phyloP scores from a whole-genome alignment of 2,329 filamentous ascomycete species.

The Neurospora sp. region DNA sequence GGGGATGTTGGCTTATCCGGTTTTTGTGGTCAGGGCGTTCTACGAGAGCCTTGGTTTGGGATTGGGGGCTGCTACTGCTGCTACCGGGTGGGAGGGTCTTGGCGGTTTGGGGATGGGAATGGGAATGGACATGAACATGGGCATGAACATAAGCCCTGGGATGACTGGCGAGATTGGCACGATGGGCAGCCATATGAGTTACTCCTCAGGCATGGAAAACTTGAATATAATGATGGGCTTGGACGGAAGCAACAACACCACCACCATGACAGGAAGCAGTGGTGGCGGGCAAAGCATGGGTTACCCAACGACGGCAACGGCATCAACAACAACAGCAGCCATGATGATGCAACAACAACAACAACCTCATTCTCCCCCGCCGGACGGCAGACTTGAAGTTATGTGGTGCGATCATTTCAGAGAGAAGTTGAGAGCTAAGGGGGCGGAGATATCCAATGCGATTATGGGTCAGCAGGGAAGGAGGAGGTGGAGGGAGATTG shows the following conservation, averaged over 20 bases:
- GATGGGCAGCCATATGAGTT: not conserved
- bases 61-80: not conserved
- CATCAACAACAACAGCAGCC: not conserved
- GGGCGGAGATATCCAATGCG: constrained; percentile 28
- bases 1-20: constrained; percentile 28
- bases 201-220: not conserved
- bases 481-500: constrained; percentile 28
- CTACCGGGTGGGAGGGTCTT: too few relatives aligned
- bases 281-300: too few relatives aligned
- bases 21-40: too few relatives aligned
- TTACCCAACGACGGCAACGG: too few relatives aligned
- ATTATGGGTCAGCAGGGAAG: constrained; percentile 25
- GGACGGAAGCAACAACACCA: too few relatives aligned
- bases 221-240: not conserved
- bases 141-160: too few relatives aligned
- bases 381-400: constrained; percentile 26
- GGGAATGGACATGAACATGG: not conserved
- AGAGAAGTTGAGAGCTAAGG: constrained; percentile 27
- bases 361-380: not conserved
- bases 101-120: not conserved
- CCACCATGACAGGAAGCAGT: too few relatives aligned
- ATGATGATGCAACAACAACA: not conserved
- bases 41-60: too few relatives aligned
- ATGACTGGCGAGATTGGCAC: not conserved
- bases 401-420: constrained; percentile 39